These are phyloP conservation scores for Ceratocystis harringtonii DNA, from an alignment of 2,329 filamentous ascomycete genomes.

Conservation along the genomic window DNA sequence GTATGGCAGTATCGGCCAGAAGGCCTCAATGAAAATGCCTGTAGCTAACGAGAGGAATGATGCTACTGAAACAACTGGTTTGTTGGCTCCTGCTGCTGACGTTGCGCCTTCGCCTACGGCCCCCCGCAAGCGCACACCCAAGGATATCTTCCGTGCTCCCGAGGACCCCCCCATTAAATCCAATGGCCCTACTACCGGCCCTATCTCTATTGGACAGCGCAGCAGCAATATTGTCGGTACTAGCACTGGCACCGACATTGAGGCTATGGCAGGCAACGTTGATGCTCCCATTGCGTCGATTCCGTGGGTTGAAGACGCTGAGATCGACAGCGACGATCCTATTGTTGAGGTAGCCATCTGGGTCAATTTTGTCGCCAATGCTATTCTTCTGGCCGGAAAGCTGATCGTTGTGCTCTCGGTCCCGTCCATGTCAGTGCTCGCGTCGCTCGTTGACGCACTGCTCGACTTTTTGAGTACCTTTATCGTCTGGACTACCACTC, in stretches of 20 bases:
- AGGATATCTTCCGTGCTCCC: conserved; percentile 64
- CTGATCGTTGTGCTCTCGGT: conserved; percentile 62
- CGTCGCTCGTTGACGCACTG: conserved; percentile 62
- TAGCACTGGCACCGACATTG: conserved; percentile 21
- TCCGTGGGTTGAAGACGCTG: conserved; percentile 57
- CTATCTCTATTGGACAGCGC: conserved; percentile 22
- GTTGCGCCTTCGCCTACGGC: conserved; percentile 21
- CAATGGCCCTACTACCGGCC: conserved; percentile 16
- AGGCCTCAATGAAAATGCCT: conserved; percentile 17
- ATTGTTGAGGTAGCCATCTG: conserved; percentile 82
- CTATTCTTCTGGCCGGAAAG: conserved; percentile 59
- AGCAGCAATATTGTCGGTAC: conserved; percentile 28
- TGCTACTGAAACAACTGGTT: conserved; percentile 7
- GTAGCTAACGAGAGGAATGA: conserved; percentile 23
- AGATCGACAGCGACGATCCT: conserved; percentile 53
- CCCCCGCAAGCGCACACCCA: conserved; percentile 63
- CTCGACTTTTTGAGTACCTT: conserved; percentile 69
- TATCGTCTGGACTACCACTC: conserved; percentile 66
- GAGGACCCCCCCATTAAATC: conserved; percentile 43
- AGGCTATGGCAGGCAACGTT: conserved; percentile 28
- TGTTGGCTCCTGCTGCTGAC: conserved; percentile 22
- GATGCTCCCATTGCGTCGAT: conserved; percentile 39
- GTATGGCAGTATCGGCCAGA: conserved; percentile 23
- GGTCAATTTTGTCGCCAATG: conserved; percentile 67
- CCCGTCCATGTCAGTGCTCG: conserved; percentile 66